These are phyloP conservation scores for Plenodomus lindquistii DNA, from an alignment of 2,329 filamentous ascomycete species.

Conservation along the genomic window DNA sequence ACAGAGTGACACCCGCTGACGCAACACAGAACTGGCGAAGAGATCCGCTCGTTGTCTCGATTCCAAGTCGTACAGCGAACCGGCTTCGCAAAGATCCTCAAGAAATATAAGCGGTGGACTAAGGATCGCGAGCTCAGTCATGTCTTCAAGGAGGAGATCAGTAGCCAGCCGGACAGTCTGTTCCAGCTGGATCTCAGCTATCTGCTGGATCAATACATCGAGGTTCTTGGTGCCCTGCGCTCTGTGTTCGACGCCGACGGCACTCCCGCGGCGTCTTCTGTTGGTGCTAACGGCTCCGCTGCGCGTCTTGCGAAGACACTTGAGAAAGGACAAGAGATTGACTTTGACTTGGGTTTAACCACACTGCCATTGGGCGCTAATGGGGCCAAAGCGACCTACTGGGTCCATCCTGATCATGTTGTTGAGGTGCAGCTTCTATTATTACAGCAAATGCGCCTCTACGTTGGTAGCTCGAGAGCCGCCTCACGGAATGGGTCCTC, in stretches of 20 bases:
- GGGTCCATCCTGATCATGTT: conserved; percentile 59
- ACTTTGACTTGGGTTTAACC: conserved; percentile 56
- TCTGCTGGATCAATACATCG: conserved; percentile 54
- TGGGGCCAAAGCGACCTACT: conserved; percentile 55
- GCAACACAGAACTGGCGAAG: conserved; percentile 63
- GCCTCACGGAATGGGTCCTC: conserved; percentile 22
- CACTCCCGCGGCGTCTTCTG: conserved; percentile 10
- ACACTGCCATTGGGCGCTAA: conserved; percentile 52
- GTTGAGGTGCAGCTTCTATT: conserved; percentile 58
- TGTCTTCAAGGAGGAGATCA: conserved; percentile 69
- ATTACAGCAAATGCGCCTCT: conserved; percentile 53
- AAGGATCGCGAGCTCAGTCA: conserved; percentile 67
- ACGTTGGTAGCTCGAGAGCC: conserved; percentile 26
- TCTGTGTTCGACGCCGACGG: conserved; percentile 47
- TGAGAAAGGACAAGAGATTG: conserved; percentile 47
- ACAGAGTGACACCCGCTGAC: conserved; percentile 13
- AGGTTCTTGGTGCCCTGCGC: conserved; percentile 51
- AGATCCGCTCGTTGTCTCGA: conserved; percentile 70
- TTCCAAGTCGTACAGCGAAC: conserved; percentile 75
- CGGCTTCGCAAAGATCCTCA: conserved; percentile 80
- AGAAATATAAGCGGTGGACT: conserved; percentile 90
- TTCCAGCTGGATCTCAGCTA: conserved; percentile 66
- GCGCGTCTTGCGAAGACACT: conserved; percentile 45
- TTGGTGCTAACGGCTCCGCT: conserved; percentile 27
- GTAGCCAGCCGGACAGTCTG: conserved; percentile 71